Evolutionary conservation across 352 stramenopile genomes (phyloP).

Genomic region (Globisporangium megalacanthum): DNA sequence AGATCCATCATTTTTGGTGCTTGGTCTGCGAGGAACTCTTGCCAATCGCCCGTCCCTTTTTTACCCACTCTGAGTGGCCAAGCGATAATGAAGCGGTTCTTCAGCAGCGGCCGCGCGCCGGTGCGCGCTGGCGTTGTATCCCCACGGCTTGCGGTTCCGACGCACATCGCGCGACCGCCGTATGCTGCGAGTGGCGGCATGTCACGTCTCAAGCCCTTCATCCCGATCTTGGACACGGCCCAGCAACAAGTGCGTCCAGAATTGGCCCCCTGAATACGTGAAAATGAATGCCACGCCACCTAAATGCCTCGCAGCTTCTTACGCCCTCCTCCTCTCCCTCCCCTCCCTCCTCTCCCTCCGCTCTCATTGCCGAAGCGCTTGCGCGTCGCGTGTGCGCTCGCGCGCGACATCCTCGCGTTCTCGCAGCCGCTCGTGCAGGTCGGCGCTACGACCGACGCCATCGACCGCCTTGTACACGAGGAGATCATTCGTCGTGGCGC

Average conservation of each 20-base stretch:
- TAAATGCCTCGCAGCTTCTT: too few relatives aligned
- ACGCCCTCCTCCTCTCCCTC: too few relatives aligned
- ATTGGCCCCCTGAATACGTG: too few relatives aligned
- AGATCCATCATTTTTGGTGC: slow-evolving; percentile 7
- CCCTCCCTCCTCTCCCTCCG: too few relatives aligned
- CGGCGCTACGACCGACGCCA: slow-evolving; percentile 91
- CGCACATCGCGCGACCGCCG: slow-evolving; percentile 46
- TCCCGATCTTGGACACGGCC: slow-evolving; percentile 64
- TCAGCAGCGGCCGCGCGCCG: slow-evolving; percentile 28
- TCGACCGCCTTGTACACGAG: slow-evolving; percentile 91
- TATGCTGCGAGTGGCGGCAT: slow-evolving; percentile 62
- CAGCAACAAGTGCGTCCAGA: slow-evolving; percentile 28
- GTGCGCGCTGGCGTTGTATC: slow-evolving; percentile 48
- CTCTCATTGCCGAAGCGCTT: slow-evolving; percentile 30
- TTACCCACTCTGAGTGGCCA: slow-evolving; percentile 5
- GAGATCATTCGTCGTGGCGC: slow-evolving; percentile 82
- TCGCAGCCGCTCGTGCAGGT: slow-evolving; percentile 63
- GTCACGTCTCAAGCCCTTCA: slow-evolving; percentile 65
- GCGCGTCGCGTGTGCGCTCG: slow-evolving; percentile 62
- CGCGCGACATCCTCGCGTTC: slow-evolving; percentile 78
- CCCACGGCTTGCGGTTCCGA: slow-evolving; percentile 40
- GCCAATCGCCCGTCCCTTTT: neutral
- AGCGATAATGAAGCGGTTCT: slow-evolving; percentile 21
- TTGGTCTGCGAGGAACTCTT: neutral
- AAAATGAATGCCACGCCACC: too few relatives aligned